Conservation (phyloP, 2,329 filamentous ascomycete genomes). For the Ciborinia camelliae region DNA sequence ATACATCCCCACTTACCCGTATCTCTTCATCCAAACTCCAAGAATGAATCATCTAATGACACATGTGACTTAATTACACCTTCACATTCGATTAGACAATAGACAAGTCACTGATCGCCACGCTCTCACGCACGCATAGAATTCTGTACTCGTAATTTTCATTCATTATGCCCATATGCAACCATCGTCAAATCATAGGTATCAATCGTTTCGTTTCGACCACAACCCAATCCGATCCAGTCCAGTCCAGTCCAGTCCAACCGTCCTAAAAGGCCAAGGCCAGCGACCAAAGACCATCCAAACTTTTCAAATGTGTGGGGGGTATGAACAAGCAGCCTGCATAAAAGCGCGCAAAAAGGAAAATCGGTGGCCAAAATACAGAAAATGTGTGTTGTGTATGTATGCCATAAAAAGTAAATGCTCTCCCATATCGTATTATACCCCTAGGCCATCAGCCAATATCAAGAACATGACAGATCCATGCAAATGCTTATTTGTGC, state of each 20-base stretch:
- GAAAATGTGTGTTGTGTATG: slow-evolving; percentile 5
- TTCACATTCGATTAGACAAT: not conserved
- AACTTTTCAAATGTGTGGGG: slow-evolving; percentile 16
- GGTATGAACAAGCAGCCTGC: slow-evolving; percentile 18
- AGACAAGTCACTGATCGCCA: not conserved
- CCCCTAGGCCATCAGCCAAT: slow-evolving; percentile 18
- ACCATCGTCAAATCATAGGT: slow-evolving; percentile 17
- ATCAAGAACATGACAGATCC: slow-evolving; percentile 18
- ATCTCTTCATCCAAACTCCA: too few relatives aligned
- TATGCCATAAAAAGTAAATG: slow-evolving; percentile 9
- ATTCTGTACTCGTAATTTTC: slow-evolving; percentile 8
- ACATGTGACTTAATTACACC: not conserved
- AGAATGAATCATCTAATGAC: too few relatives aligned
- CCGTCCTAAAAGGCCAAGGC: slow-evolving; percentile 16
- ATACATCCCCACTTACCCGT: not conserved
- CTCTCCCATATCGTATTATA: slow-evolving; percentile 19
- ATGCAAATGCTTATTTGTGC: slow-evolving; percentile 20
- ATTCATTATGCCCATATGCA: slow-evolving; percentile 16
- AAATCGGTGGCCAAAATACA: slow-evolving; percentile 16
- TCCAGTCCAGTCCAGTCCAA: not conserved
- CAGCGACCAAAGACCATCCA: slow-evolving; percentile 15
- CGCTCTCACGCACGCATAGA: not conserved
- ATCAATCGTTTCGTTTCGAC: slow-evolving; percentile 8
- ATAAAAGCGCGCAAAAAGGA: slow-evolving; percentile 12
- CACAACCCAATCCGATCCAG: slow-evolving; percentile 5